Conservation (phyloP, 2,329 filamentous ascomycete genomes). For the Delphinella strobiligena region DNA sequence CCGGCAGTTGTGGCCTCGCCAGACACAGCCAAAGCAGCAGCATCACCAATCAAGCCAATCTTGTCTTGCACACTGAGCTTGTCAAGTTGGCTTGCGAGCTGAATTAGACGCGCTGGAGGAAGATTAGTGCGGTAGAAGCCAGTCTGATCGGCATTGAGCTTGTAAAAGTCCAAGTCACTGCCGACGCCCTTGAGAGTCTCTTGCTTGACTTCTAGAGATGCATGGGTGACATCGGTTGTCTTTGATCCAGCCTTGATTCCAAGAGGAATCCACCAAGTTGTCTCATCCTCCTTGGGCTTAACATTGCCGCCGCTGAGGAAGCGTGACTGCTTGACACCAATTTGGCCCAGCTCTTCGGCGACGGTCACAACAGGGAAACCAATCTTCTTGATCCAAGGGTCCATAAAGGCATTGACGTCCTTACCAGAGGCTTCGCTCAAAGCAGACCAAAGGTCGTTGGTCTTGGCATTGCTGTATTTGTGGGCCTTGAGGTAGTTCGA, state of each 20-base stretch:
- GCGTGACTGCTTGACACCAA: conserved; percentile 71
- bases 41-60: conserved; percentile 83
- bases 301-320: conserved; percentile 89
- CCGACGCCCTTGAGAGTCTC: conserved; percentile 59
- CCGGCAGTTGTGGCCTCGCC: conserved; percentile 74
- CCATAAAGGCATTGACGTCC: conserved; percentile 80
- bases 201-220: conserved; percentile 63
- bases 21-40: conserved; percentile 76
- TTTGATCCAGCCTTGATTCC: conserved; percentile 66
- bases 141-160: conserved; percentile 79
- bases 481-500: conserved; percentile 80
- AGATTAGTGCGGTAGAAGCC: conserved; percentile 93
- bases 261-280: conserved; percentile 91
- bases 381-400: conserved; percentile 89
- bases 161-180: conserved; percentile 67
- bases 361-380: conserved; percentile 87
- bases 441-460: conserved; percentile 80
- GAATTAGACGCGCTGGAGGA: conserved; percentile 67
- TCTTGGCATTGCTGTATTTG: conserved; percentile 81
- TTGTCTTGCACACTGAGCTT: conserved; percentile 76
- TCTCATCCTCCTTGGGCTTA: conserved; percentile 80
- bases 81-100: conserved; percentile 65
- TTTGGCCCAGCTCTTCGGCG: conserved; percentile 69
- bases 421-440: conserved; percentile 77
- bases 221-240: conserved; percentile 47